Conservation (phyloP, 73 alveolate species). For the Paramecium octaurelia region DNA sequence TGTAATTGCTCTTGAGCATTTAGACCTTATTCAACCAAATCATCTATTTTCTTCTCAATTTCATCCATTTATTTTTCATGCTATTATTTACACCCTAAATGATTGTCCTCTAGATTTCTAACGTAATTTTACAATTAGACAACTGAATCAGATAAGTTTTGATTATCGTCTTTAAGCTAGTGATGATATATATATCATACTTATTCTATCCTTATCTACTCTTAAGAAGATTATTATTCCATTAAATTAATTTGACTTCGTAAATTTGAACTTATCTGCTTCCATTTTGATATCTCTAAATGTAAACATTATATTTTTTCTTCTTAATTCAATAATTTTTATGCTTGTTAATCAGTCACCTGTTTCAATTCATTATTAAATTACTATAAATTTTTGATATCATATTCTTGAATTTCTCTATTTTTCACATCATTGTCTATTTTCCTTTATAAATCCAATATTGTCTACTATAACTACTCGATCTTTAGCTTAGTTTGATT, state of each 20-base stretch:
- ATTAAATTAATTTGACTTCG: background rate
- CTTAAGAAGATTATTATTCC: background rate
- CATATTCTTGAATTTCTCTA: background rate
- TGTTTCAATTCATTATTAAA: background rate
- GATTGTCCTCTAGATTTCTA: background rate
- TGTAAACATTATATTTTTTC: background rate
- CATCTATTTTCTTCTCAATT: background rate
- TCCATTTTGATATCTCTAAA: background rate
- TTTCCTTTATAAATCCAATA: background rate
- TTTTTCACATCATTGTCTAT: background rate
- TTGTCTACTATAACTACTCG: background rate
- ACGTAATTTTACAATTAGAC: background rate
- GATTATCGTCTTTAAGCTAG: background rate
- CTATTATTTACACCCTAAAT: background rate
- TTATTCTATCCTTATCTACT: background rate
- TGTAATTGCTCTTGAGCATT: background rate
- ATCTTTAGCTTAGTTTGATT: background rate
- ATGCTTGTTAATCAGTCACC: background rate
- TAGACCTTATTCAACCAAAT: background rate
- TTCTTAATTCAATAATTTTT: background rate
- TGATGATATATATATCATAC: background rate
- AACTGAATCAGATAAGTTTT: background rate
- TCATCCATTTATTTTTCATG: conserved; percentile 38
- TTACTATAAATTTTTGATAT: background rate
- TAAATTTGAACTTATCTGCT: background rate